Base-by-base conservation (phyloP, 2,329 filamentous ascomycete species). In the Xylariaceae sp. region DNA sequence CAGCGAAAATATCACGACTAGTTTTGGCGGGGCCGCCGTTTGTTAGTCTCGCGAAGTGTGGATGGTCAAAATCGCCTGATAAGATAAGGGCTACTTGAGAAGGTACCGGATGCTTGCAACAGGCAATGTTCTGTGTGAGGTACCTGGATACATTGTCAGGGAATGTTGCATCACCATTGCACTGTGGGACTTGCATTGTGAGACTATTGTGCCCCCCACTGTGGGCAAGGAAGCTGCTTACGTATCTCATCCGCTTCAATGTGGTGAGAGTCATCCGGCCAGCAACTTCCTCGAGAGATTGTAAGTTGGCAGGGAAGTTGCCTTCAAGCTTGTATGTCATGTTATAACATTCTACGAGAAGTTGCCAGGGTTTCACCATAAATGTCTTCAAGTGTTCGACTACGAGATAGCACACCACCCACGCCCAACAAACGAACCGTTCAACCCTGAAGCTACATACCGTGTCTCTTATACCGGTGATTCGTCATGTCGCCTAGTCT, bases 401-500 rank as follows among this genome's bases (percentile, higher is more conserved):
- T n/a, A n/a, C n/a, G n/a, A n/a, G n/a, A n/a, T n/a, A n/a, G n/a
- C 21, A 24, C 6, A 24, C 21, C 21, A 24, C 21, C 21, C n/a
- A n/a, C n/a, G n/a, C n/a, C n/a, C n/a, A n/a, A n/a, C n/a, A n/a
- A n/a, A n/a, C n/a, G n/a, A n/a, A n/a, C n/a, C n/a, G n/a, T n/a
- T 24, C 21, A 24, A 24, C 21, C 27, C 26, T 15, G n/a, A n/a
- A n/a, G n/a, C n/a, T n/a, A n/a, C n/a, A n/a, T n/a, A n/a, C n/a
- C n/a, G n/a, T n/a, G n/a, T n/a, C n/a, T n/a, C n/a, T n/a, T 11
- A 12, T 17, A n/a, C 13, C 23, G 15, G 14, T 17, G 26, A 13
- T 13, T 34, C 21, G 49, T 34, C 34, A 71, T 71, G 66, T 53
- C 62, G 27, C 46, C 58, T 52, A 57, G 65, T 38, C 65, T 89